Base-by-base conservation (phyloP, 306 rosid species). In the Herpetospermum pedunculosum region DNA sequence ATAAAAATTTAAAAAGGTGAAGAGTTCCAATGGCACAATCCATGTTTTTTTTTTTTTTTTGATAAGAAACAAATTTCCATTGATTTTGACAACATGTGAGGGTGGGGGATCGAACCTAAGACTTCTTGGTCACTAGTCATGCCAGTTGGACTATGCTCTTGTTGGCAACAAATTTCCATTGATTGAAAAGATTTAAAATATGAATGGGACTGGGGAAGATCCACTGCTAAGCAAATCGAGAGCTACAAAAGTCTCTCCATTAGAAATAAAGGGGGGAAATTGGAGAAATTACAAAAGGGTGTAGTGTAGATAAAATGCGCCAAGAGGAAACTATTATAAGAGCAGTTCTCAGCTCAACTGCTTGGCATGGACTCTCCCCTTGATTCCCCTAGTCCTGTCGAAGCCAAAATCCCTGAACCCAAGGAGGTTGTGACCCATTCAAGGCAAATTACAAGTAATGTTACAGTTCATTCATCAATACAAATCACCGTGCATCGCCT, bases 231-330 rank as follows among this genome's bases (percentile, higher is more conserved):
- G 67, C 41, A 59, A 58, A 15, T 58, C 40, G 5, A 50, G 26
- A 58, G 65, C 40, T 30, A 58, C 65, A 58, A 58, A 58, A 58
- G 65, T 8, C 65, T 57, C 38, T 57, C 37, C 64, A 57, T 57
- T 6, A 57, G 9, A 59, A 30, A 18, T 2, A 18, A 60, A 16
- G 26, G 1, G 23, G 6, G n/a, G 32, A 59, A 8, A 15, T 30
- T 60, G 68, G 43, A 18, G 26, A 32, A 60, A 60, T 34, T 60
- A 60, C 43, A 60, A 7, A 57, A 28, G 37, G 63, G 21, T 30
- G 41, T 7, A 59, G 21, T 30, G 41, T 7, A 59, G 67, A 59
- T 30, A 59, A 29, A 59, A 26, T 59, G 19, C 14, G 13, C 23
- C 23, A 59, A 59, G 41, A 29, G 40, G 19, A 59, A 59, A 34